These are phyloP conservation scores for Phytopythium montanum DNA, from an alignment of 352 stramenopile genomes.

Conservation along the genomic window DNA sequence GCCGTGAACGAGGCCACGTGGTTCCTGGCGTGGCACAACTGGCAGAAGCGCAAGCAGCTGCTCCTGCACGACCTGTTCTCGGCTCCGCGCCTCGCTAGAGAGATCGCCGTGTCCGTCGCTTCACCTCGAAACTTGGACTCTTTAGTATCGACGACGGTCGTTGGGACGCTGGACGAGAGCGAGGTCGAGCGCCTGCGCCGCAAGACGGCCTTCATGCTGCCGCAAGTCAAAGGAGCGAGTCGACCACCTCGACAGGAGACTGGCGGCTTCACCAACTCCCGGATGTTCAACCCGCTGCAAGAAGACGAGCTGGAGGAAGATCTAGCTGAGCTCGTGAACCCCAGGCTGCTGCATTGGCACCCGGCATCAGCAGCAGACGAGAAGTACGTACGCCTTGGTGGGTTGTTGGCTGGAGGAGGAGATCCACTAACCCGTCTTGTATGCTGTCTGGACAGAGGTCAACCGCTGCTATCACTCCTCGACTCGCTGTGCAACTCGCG, in stretches of 20 bases:
- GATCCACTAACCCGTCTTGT: neutral
- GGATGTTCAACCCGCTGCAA: conserved; percentile 11
- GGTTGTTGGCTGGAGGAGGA: too few species aligned
- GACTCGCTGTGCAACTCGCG: conserved; percentile 42
- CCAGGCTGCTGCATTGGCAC: conserved; percentile 53
- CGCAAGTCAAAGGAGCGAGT: conserved; percentile 26
- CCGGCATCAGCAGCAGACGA: conserved; percentile 36
- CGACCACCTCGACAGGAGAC: neutral
- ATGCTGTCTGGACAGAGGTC: conserved; percentile 16
- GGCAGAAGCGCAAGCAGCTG: conserved; percentile 65
- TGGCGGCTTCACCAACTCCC: conserved; percentile 2
- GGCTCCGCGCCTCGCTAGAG: conserved; percentile 5
- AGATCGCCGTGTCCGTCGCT: neutral
- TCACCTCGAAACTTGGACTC: neutral
- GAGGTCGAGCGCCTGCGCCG: conserved; percentile 23
- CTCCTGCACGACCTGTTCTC: conserved; percentile 36
- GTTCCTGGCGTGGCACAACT: conserved; percentile 84
- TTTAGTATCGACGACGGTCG: neutral
- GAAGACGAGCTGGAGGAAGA: conserved; percentile 22
- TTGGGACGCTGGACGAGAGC: conserved; percentile 16
- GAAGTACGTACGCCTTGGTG: conserved; percentile 11
- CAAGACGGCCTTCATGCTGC: conserved; percentile 46
- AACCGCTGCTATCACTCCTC: conserved; percentile 40
- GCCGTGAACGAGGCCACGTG: conserved; percentile 44
- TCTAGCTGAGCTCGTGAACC: conserved; percentile 22